Percentiles rank a stretch among this genome's conserved stretches.
Evolutionary conservation across 257 asterid species (phyloP).

Genomic region (Henckelia pumila): DNA sequence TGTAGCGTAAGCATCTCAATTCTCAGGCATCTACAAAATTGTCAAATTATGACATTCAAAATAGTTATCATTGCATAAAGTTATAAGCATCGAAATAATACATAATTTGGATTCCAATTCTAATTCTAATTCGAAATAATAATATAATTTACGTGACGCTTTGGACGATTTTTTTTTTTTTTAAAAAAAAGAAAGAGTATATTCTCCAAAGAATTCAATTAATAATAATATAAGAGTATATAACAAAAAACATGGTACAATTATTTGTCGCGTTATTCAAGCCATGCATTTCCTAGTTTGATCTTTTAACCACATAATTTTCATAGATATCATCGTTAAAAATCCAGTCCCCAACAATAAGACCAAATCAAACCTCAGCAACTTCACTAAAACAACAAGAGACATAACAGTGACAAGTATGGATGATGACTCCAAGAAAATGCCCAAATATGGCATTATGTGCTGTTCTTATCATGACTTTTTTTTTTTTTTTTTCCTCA

Average conservation of each 20-base stretch:
- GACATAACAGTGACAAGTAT: conserved; percentile 3
- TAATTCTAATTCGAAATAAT: too few species aligned
- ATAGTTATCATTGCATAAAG: too few species aligned
- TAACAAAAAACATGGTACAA: background rate
- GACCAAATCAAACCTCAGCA: background rate
- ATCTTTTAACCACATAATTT: background rate
- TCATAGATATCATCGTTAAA: conserved; percentile 31
- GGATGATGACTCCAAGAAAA: conserved; percentile 38
- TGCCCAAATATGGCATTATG: conserved; percentile 19
- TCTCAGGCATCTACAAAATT: too few species aligned
- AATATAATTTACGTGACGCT: too few species aligned
- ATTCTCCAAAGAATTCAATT: background rate
- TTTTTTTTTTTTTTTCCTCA: too few species aligned
- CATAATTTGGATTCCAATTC: background rate
- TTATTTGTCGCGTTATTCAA: background rate
- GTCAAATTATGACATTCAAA: too few species aligned
- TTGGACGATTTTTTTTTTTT: too few species aligned
- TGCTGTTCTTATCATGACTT: background rate
- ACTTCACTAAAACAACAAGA: background rate
- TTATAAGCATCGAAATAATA: background rate
- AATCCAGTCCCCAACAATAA: conserved; percentile 8
- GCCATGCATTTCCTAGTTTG: background rate
- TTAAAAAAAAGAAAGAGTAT: too few species aligned
- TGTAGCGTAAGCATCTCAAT: too few species aligned
- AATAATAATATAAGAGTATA: too few species aligned